Percentiles rank a stretch among this genome's conserved stretches.
Conservation (phyloP, 106 monocot species). For the Allium cepa region DNA sequence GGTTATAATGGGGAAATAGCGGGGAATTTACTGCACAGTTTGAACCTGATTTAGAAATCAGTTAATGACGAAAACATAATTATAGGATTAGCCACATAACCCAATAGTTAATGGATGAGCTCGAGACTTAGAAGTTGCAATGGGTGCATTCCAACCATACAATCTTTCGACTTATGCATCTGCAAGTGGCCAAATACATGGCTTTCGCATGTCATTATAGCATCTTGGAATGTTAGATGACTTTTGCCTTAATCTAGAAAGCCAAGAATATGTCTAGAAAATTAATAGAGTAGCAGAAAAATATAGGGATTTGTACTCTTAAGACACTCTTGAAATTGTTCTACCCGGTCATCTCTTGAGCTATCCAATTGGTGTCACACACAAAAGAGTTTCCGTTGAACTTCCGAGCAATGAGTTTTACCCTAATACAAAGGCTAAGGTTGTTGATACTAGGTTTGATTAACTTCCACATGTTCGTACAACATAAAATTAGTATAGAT, state of each 20-base stretch:
- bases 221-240: conserved; percentile 40
- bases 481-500: conserved; percentile 12
- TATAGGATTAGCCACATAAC: conserved; percentile 52
- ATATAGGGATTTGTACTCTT: conserved; percentile 27
- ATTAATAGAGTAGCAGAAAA: conserved; percentile 27
- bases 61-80: conserved; percentile 61
- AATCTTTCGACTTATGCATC: conserved; percentile 17
- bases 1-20: too few species aligned
- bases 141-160: conserved; percentile 47
- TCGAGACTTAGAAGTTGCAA: conserved; percentile 43
- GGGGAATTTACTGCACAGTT: too few species aligned
- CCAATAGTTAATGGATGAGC: conserved; percentile 42
- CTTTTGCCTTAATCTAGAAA: conserved; percentile 28
- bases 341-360: conserved; percentile 50
- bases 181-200: conserved; percentile 37
- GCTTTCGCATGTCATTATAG: conserved; percentile 42
- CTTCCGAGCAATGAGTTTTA: conserved; percentile 37
- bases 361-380: conserved; percentile 30
- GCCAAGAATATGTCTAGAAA: conserved; percentile 36
- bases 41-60: too few species aligned
- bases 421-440: conserved; percentile 47
- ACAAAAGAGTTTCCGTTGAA: conserved; percentile 22
- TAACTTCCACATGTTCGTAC: conserved; percentile 57
- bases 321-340: conserved; percentile 22
- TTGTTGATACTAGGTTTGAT: conserved; percentile 44